These are phyloP conservation scores for Pseudogymnoascus sp. DNA, from an alignment of 2,329 filamentous ascomycete species.

Conservation along the genomic window DNA sequence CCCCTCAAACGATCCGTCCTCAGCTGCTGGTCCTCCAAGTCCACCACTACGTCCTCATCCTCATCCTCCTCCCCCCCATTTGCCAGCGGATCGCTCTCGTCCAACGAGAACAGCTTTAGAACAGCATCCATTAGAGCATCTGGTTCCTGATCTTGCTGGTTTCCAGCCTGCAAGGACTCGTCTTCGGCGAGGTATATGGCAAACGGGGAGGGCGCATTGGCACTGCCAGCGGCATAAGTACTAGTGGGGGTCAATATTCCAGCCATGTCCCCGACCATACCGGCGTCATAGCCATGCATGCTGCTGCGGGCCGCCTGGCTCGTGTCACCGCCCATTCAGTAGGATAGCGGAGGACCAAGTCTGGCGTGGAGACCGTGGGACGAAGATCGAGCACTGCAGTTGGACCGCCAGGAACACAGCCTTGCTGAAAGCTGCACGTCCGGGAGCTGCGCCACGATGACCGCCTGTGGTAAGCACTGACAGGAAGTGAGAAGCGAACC, in stretches of 20 bases:
- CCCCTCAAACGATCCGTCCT: conserved; percentile 24
- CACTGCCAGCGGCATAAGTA: not conserved
- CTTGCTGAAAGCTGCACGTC: conserved; percentile 2
- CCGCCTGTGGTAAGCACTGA: conserved; percentile 2
- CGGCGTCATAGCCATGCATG: not conserved
- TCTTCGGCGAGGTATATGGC: conserved; percentile 6
- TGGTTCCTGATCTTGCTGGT: not conserved
- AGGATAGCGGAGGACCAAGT: not conserved
- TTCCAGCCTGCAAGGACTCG: not conserved
- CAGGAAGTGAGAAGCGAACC: conserved; percentile 5
- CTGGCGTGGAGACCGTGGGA: not conserved
- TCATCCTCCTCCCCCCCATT: conserved; percentile 17
- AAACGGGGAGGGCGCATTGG: not conserved
- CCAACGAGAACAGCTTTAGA: conserved; percentile 16
- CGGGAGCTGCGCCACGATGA: not conserved
- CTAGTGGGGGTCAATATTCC: not conserved
- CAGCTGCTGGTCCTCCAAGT: conserved; percentile 23
- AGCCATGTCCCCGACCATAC: not conserved
- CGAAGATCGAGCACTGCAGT: not conserved
- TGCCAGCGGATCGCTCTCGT: conserved; percentile 13
- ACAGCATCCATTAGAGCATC: conserved; percentile 9
- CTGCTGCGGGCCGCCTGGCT: conserved; percentile 2
- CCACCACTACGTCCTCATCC: conserved; percentile 20
- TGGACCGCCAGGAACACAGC: not conserved
- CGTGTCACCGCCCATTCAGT: conserved; percentile 6